A percentile compares a stretch with the other conserved stretches of the same genome.
phyloP scores from a whole-genome alignment of 1,284 basidiomycete genomes.

The Phylloporus sp. region DNA sequence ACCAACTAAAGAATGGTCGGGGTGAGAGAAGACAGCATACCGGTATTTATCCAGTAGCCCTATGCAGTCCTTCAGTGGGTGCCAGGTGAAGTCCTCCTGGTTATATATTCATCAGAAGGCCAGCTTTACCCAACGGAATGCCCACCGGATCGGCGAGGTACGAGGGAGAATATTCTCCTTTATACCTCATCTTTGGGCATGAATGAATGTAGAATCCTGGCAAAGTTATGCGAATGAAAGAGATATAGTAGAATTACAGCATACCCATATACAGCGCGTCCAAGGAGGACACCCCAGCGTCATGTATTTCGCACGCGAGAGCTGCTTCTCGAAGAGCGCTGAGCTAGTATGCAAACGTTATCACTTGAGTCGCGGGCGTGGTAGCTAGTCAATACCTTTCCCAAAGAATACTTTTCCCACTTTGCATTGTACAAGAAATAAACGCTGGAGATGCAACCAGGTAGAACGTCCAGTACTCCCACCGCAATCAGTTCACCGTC shows the following conservation, averaged over 20 bases:
- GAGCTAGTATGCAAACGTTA: slow-evolving; percentile 60
- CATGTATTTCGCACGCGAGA: slow-evolving; percentile 72
- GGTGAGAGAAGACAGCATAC: slow-evolving; percentile 70
- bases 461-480: slow-evolving; percentile 91
- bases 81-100: slow-evolving; percentile 80
- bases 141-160: slow-evolving; percentile 87
- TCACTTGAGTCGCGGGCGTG: no score
- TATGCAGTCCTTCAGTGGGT: slow-evolving; percentile 65
- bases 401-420: slow-evolving; percentile 79
- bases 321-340: slow-evolving; percentile 83
- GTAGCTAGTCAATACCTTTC: slow-evolving; percentile 84
- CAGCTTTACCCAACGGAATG: neutral
- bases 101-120: slow-evolving; percentile 6
- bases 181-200: slow-evolving; percentile 97
- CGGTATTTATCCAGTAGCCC: slow-evolving; percentile 64
- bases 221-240: neutral
- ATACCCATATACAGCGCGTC: slow-evolving; percentile 84
- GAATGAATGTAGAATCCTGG: slow-evolving; percentile 91
- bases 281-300: slow-evolving; percentile 68
- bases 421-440: slow-evolving; percentile 93
- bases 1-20: slow-evolving; percentile 53
- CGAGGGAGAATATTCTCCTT: slow-evolving; percentile 90
- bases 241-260: slow-evolving; percentile 19
- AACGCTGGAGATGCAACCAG: slow-evolving; percentile 89
- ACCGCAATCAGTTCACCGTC: slow-evolving; percentile 86